Conservation (phyloP, 2,329 filamentous ascomycete species). For the Diaporthe destruens region DNA sequence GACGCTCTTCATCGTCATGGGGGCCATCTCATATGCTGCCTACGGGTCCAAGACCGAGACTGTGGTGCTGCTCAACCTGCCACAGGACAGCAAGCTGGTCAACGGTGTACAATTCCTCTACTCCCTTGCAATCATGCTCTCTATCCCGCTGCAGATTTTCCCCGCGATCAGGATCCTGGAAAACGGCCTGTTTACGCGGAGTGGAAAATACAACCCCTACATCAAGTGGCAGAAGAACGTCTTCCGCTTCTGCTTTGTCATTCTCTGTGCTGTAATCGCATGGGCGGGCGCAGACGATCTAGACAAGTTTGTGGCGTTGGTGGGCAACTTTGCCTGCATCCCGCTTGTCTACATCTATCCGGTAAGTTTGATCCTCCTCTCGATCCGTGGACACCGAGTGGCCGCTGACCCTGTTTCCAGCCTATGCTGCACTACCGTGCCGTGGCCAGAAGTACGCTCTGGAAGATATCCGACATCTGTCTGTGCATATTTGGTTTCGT, state of each 20-base stretch:
- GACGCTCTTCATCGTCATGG: slow-evolving; percentile 89
- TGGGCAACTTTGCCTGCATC: slow-evolving; percentile 98
- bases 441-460: slow-evolving; percentile 76
- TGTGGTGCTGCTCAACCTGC: slow-evolving; percentile 94
- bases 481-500: slow-evolving; percentile 86
- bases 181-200: slow-evolving; percentile 92
- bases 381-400: not conserved
- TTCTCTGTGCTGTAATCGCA: slow-evolving; percentile 86
- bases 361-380: slow-evolving; percentile 67
- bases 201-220: slow-evolving; percentile 96
- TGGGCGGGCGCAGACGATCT: slow-evolving; percentile 94
- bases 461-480: slow-evolving; percentile 78
- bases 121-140: slow-evolving; percentile 95
- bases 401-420: slow-evolving; percentile 62
- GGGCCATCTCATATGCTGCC: slow-evolving; percentile 93
- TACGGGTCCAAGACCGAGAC: slow-evolving; percentile 97
- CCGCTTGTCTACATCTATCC: slow-evolving; percentile 98
- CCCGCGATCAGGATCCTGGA: slow-evolving; percentile 97
- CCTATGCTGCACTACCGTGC: slow-evolving; percentile 90
- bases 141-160: slow-evolving; percentile 96
- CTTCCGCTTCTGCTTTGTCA: slow-evolving; percentile 93
- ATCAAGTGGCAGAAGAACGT: slow-evolving; percentile 99
- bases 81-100: slow-evolving; percentile 94
- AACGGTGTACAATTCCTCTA: slow-evolving; percentile 97
- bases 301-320: slow-evolving; percentile 96